Evolutionary conservation across 768 basidiomycete species (phyloP), one percentile per base, ranked within the genome.

Genomic region (Zangia roseola): DNA sequence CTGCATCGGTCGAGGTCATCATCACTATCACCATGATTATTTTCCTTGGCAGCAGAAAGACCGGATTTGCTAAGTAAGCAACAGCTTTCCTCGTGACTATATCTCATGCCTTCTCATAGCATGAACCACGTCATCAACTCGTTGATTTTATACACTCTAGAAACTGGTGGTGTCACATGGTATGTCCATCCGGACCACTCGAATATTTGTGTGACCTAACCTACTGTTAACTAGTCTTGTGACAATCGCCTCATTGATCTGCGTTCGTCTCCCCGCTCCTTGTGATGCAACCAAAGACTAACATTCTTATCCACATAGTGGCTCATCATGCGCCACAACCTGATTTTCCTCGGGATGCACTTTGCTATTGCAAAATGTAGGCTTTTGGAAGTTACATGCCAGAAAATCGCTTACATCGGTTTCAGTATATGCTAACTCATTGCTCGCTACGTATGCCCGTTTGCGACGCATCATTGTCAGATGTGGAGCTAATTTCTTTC

Each of bases 111-210:
- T 13, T 26, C 6, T 2, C 12, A 13, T 43, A 80, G 78, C 50
- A 64, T 81, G 63, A 76, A 77, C 44, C 70, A 73, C 26, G 56
- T 81, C 30, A 68, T 82, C 38, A 79, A 81, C 49, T 62, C 67
- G 0, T 56, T 81, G 53, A 76, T 81, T 43, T 52, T 78, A 2
- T 81, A 81, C 48, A 74, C 78, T 0, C 68, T 82, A 26, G 80
- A 82, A 55, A 79, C 74, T 14, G 80, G 80, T 34, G 60, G 72
- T 4, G 37, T 81, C 17, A 81, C 80, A 21, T 73, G 71, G 74
- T 72, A 47, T 4, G 54, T 47, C 24, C 7, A 13, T 20, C 20
- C 1, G 1, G 28, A 31, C 16, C 2, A 8, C 1, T 16, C 13
- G 0, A 6, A 3, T 2, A 10, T n/a, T 7, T 25, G 45, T 4